Evolutionary conservation across 2,329 filamentous ascomycete species (phyloP).

Genomic region (Leptodontidium sp.): DNA sequence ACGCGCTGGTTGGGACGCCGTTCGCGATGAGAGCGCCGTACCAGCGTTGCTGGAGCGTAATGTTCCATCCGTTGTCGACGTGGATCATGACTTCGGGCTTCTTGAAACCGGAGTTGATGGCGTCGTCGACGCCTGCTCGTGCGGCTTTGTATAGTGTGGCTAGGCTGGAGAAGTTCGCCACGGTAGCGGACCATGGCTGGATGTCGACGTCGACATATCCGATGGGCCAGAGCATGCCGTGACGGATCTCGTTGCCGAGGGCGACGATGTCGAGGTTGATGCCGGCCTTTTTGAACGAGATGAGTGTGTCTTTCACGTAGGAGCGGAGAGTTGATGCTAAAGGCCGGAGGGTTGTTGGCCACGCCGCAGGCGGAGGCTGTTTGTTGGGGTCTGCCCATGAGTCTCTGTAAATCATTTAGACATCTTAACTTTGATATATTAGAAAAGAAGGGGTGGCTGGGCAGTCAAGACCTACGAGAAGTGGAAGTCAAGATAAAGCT

Average conservation of each 20-base stretch:
- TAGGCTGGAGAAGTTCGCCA: slow-evolving; percentile 62
- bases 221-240: slow-evolving; percentile 71
- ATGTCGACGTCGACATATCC: slow-evolving; percentile 58
- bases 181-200: slow-evolving; percentile 44
- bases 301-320: slow-evolving; percentile 69
- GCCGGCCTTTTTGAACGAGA: slow-evolving; percentile 64
- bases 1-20: slow-evolving; percentile 63
- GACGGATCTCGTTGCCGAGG: slow-evolving; percentile 78
- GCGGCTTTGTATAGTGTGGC: slow-evolving; percentile 68
- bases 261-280: slow-evolving; percentile 69
- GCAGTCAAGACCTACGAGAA: slow-evolving; percentile 49
- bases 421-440: background rate
- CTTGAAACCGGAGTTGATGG: slow-evolving; percentile 52
- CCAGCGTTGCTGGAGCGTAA: slow-evolving; percentile 65
- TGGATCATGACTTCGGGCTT: slow-evolving; percentile 77
- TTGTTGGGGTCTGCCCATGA: slow-evolving; percentile 74
- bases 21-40: slow-evolving; percentile 68
- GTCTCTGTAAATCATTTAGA: slow-evolving; percentile 54
- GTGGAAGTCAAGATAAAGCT: slow-evolving; percentile 67
- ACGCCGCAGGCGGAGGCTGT: slow-evolving; percentile 69
- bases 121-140: slow-evolving; percentile 68
- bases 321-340: slow-evolving; percentile 69
- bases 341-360: slow-evolving; percentile 65
- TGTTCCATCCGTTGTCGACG: slow-evolving; percentile 77
- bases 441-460: background rate